Evolutionary conservation across 2,329 filamentous ascomycete genomes (phyloP), one percentile per base, ranked within the genome.

Genomic region (Scopulariopsis brevicaulis): DNA sequence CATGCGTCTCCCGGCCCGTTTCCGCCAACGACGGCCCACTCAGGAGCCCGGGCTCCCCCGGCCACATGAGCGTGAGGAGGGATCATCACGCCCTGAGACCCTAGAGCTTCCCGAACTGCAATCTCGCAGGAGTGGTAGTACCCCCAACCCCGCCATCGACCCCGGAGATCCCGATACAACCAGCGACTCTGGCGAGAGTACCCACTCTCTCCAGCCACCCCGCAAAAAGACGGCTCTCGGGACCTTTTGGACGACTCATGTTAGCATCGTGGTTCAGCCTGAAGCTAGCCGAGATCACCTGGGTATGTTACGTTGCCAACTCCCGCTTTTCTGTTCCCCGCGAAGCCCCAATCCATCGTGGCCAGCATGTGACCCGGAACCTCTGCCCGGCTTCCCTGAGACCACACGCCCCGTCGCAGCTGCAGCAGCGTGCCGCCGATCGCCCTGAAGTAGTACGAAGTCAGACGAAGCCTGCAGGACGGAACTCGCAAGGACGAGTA

Each of bases 211-310:
- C 51, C 56, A 58, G 35, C 25, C 56, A 32, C 12, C 52, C 18
- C 32, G 34, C 18, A 34, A 54, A 35, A 50, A 46, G 35, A 18
- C 51, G 1, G 48, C 50, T 22, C 22, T 54, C 35, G 14, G 32
- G 22, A 24, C 20, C 12, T 58, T 58, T 35, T 58, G 57, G 57
- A 20, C 52, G 18, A 55, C 25, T 18, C 37, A 58, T 25, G 53
- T 58, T 20, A 55, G 40, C 46, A 58, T 55, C 37, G 46, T 55
- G 15, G 57, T 55, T 53, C 53, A 58, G 52, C 53, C 52, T 58
- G 52, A 54, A 58, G 52, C 25, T 58, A 55, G 52, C 52, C 57
- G 57, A 58, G 57, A 58, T 37, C 57, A 58, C 25, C 43, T 58
- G 35, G 57, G 57, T 58, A 58, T 15, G 57, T 58, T 37, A 24